Conservation (phyloP, 441 rosid species). For the Brassica hybrid region DNA sequence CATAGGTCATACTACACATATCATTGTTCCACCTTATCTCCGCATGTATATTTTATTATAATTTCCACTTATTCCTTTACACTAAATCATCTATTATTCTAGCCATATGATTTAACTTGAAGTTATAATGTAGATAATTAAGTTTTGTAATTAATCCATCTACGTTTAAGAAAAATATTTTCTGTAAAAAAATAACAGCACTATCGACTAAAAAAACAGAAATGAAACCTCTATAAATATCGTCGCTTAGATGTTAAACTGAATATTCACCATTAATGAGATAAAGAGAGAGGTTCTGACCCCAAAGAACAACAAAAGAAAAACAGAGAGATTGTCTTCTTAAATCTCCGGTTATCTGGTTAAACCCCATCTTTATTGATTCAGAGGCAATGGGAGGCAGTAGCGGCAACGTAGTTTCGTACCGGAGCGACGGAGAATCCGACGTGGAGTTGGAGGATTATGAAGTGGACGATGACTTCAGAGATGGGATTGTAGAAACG, state of each 20-base stretch:
- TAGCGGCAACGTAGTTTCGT: conserved; percentile 22
- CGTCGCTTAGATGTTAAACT: conserved; percentile 8
- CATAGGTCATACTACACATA: conserved; percentile 1
- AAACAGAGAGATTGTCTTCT: no score
- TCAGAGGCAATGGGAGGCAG: conserved; percentile 33
- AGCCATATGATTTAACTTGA: conserved; percentile 5
- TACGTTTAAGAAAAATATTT: neutral
- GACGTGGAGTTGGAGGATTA: conserved; percentile 39
- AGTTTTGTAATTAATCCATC: neutral
- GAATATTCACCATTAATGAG: conserved; percentile 19
- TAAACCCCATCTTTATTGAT: no score
- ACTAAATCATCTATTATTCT: no score
- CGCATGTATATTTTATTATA: neutral
- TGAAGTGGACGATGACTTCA: conserved; percentile 56
- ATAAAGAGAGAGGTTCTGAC: neutral
- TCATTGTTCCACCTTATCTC: neutral
- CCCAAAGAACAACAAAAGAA: no score
- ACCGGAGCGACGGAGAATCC: conserved; percentile 29
- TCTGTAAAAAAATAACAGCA: conserved; percentile 6
- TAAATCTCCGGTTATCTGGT: no score
- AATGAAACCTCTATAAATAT: conserved; percentile 24
- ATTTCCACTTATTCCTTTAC: neutral
- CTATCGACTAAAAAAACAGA: conserved; percentile 6
- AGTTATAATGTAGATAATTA: neutral
- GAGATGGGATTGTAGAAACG: conserved; percentile 57